Evolutionary conservation across 2,329 filamentous ascomycete genomes (phyloP).

Genomic region (Cercospora canescens): DNA sequence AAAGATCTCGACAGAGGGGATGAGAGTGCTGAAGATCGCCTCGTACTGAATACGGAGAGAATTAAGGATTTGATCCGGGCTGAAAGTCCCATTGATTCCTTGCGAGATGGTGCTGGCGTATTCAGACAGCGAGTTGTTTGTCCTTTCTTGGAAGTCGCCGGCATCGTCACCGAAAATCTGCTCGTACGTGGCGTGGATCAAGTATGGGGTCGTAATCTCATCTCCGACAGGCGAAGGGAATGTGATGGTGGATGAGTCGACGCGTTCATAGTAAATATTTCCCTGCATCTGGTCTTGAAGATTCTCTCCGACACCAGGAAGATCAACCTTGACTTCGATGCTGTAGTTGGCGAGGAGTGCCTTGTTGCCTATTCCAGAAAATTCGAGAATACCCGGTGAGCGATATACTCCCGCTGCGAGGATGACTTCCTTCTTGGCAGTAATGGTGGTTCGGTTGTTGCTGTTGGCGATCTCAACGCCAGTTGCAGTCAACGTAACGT

Average conservation of each 20-base stretch:
- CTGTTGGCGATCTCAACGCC: slow-evolving; percentile 44
- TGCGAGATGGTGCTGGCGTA: slow-evolving; percentile 9
- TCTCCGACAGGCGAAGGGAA: slow-evolving; percentile 9
- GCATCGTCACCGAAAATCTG: slow-evolving; percentile 18
- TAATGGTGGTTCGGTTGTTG: slow-evolving; percentile 41
- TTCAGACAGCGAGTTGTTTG: slow-evolving; percentile 5
- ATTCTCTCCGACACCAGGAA: slow-evolving; percentile 37
- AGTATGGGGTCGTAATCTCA: slow-evolving; percentile 15
- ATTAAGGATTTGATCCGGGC: slow-evolving; percentile 15
- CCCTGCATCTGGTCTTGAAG: slow-evolving; percentile 31
- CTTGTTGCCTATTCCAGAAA: slow-evolving; percentile 59
- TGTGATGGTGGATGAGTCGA: slow-evolving; percentile 7
- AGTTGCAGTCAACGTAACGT: slow-evolving; percentile 58
- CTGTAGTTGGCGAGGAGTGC: slow-evolving; percentile 45
- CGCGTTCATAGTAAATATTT: slow-evolving; percentile 10
- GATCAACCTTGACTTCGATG: slow-evolving; percentile 22
- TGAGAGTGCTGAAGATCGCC: slow-evolving; percentile 15
- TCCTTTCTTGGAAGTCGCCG: background rate
- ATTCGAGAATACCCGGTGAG: slow-evolving; percentile 58
- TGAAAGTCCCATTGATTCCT: slow-evolving; percentile 12
- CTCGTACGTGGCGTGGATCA: slow-evolving; percentile 15
- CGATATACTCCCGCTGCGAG: slow-evolving; percentile 52
- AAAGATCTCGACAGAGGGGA: slow-evolving; percentile 14
- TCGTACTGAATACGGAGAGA: slow-evolving; percentile 17
- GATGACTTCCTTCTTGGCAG: slow-evolving; percentile 20